Evolutionary conservation across 805 yeast species (phyloP), one percentile per base, ranked within the genome.

Genomic region (Kazachstania africana): DNA sequence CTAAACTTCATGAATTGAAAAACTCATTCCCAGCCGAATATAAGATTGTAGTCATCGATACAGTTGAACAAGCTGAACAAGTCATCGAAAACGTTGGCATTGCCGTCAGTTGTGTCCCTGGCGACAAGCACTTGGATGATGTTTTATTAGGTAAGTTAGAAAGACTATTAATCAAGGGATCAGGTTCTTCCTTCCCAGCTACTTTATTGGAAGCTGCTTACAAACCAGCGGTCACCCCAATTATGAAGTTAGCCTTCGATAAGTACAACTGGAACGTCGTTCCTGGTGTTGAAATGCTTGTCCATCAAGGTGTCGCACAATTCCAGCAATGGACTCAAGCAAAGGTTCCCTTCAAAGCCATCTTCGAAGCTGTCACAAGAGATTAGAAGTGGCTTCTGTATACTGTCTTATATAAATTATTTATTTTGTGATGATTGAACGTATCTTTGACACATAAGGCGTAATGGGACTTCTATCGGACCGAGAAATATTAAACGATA

Each of bases 281-380:
- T 42, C 80, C 87, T 6, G 99, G 99, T 9, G 74, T 79, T 22
- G 83, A 85, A 48, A 81, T 93, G 91, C 68, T 91, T 40, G 85
- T 87, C 12, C 76, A 81, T 57, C 98, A 91, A 60, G 99, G 96
- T 29, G 76, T 81, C 30, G 82, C 70, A 41, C 98, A 91, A 60
- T 85, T 87, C 53, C 60, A 67, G 39, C 57, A 72, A 35, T 88
- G 93, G 78, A 82, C 80, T 8, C 78, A 79, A 0, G 53, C 66
- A 30, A 57, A 46, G 17, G 77, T 87, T 3, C 83, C 85, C 14
- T 78, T 72, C 55, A 55, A 63, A 20, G 70, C 66, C 14, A 66
- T 78, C 28, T 73, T 68, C 43, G 62, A 69, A 13, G 84, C 82
- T 19, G 88, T 80, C 31, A 53, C 56, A 10, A 42, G 27, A 32